Evolutionary conservation across 371 early-diverging fungal species (phyloP).

Genomic region (Circinella minor): DNA sequence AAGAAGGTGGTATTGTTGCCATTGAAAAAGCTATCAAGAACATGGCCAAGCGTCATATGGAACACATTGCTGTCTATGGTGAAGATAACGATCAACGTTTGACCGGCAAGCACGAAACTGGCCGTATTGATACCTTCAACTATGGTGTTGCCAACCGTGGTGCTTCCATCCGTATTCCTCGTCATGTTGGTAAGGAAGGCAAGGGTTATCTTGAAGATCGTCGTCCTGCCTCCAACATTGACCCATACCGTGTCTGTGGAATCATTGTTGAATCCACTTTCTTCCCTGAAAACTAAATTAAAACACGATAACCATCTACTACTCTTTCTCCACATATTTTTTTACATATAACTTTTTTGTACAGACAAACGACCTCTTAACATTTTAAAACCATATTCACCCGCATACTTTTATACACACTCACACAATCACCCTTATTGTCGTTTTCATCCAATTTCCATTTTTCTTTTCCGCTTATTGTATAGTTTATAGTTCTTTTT

Average conservation of each 20-base stretch:
- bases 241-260: conserved; percentile 49
- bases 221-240: conserved; percentile 40
- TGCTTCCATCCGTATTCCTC: conserved; percentile 59
- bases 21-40: conserved; percentile 59
- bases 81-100: conserved; percentile 59
- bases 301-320: background rate
- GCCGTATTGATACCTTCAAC: conserved; percentile 53
- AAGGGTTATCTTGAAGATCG: conserved; percentile 59
- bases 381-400: background rate
- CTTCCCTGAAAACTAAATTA: conserved; percentile 22
- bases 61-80: conserved; percentile 62
- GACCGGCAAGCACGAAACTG: conserved; percentile 59
- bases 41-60: conserved; percentile 43
- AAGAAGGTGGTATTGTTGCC: conserved; percentile 50
- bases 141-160: conserved; percentile 61
- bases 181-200: conserved; percentile 54
- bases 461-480: background rate
- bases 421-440: background rate
- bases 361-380: conserved; percentile 1
- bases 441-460: background rate
- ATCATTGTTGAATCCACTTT: conserved; percentile 51
- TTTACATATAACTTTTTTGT: background rate
- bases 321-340: background rate
- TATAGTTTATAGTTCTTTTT: conserved; percentile 7
- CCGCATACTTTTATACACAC: background rate